phyloP scores from a whole-genome alignment of 345 rosid genomes.

The Clausena lansium region DNA sequence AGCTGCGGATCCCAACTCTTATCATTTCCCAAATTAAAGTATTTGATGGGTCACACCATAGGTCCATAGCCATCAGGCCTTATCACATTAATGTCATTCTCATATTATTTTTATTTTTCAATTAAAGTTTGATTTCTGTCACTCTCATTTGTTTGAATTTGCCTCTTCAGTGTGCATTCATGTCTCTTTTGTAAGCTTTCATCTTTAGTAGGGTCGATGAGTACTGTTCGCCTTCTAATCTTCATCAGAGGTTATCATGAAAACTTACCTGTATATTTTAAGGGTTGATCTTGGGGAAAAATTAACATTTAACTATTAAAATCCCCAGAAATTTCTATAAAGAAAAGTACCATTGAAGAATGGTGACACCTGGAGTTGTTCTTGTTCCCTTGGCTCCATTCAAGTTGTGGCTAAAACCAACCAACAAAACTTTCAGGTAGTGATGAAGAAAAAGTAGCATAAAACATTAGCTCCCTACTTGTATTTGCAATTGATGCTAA shows the following conservation, averaged over 20 bases:
- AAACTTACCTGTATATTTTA: background rate
- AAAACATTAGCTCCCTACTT: constrained; percentile 11
- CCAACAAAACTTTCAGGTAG: constrained; percentile 5
- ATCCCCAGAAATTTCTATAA: background rate
- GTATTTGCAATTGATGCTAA: constrained; percentile 16
- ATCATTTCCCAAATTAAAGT: constrained; percentile 12
- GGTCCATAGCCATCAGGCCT: background rate
- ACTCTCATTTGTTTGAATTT: constrained; percentile 16
- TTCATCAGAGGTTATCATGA: background rate
- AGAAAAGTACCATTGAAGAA: background rate
- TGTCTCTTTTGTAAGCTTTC: constrained; percentile 15
- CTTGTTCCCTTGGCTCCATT: constrained; percentile 15
- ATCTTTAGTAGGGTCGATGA: constrained; percentile 15
- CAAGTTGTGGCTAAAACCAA: constrained; percentile 20
- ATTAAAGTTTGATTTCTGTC: constrained; percentile 7
- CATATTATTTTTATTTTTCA: background rate
- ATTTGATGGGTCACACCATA: constrained; percentile 11
- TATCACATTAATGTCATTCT: constrained; percentile 6
- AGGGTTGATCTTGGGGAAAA: background rate
- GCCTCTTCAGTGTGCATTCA: background rate
- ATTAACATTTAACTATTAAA: background rate
- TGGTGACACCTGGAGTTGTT: constrained; percentile 18
- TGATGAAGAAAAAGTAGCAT: constrained; percentile 3
- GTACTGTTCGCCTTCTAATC: background rate
- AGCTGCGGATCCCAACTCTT: constrained; percentile 9